Base-by-base conservation (phyloP, 2,329 filamentous ascomycete species). In the Ceratocystis ficicola region DNA sequence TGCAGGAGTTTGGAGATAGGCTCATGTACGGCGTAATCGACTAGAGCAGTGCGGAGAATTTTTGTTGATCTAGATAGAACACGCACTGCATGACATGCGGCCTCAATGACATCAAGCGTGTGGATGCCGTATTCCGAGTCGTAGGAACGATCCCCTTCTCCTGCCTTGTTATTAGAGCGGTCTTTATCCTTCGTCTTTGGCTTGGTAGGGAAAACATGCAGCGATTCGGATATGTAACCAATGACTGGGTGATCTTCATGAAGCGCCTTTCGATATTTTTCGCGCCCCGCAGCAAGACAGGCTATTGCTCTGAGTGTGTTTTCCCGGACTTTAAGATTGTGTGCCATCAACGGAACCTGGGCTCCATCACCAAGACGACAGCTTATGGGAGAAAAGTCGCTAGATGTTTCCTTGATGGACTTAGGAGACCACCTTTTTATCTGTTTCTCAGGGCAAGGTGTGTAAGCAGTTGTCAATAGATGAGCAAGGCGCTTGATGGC, bases 1-100 rank as follows among this genome's bases (percentile, higher is more conserved):
- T 81, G 84, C 69, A 97, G 79, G 59, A 96, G 83, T 36, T 80
- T 79, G 70, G 92, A 87, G 6, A 96, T 77, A 2, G 92, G 92
- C 70, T 85, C 81, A 1, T 88, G 87, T 63, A 96, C 86, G 5
- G 86, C 88, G 68, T 90, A 85, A 74, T 99, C 94, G 67, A 96
- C 89, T 60, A 99, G 77, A 63, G 87, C 88, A 2, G 94, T 97
- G 62, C 94, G 81, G 20, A 97, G 77, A 55, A 93, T 86, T 73
- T 84, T 89, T 25, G 96, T 87, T 0, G 91, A 96, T 52, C 94
- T 84, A 1, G 90, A 90, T 61, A 97, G 79, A 73, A 91, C 89
- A 69, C 89, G 83, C 32, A 91, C 83, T 30, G 89, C 86, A 72
- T 89, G 86, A 72, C 92, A 96, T 1, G 90, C 93, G 22, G 92